These are phyloP conservation scores for Monosporascus sp. DNA, from an alignment of 2,329 filamentous ascomycete species.

Conservation along the genomic window DNA sequence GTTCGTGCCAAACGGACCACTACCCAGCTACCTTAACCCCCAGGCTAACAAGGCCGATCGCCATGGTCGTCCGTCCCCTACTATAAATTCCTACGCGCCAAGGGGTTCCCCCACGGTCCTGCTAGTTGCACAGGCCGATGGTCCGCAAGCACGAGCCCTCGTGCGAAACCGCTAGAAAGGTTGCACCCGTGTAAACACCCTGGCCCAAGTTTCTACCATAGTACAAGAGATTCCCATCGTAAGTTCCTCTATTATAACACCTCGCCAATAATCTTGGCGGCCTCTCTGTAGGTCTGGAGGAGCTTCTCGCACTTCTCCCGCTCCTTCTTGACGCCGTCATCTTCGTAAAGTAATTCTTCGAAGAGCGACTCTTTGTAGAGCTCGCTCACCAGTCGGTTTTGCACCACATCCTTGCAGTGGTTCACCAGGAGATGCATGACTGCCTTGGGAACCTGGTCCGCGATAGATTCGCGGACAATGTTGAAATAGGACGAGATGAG, in stretches of 20 bases:
- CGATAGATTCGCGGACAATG: conserved; percentile 97
- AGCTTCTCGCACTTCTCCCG: conserved; percentile 98
- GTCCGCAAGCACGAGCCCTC: background rate
- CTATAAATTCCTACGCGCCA: too few relatives aligned
- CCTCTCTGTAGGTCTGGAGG: conserved; percentile 91
- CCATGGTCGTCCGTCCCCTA: too few relatives aligned
- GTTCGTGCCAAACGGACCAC: too few relatives aligned
- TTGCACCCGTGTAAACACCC: background rate
- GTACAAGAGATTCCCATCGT: background rate
- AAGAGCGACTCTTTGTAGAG: conserved; percentile 91
- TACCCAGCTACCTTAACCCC: too few relatives aligned
- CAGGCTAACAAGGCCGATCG: too few relatives aligned
- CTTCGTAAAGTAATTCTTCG: conserved; percentile 90
- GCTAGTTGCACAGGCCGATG: too few relatives aligned
- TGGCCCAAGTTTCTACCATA: conserved; percentile 1
- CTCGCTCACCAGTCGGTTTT: conserved; percentile 92
- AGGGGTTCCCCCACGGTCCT: too few relatives aligned
- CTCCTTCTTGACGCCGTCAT: conserved; percentile 95
- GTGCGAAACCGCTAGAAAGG: background rate
- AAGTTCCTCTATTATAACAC: conserved; percentile 58
- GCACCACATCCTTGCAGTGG: conserved; percentile 95
- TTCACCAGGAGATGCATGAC: conserved; percentile 99
- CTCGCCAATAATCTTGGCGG: conserved; percentile 96
- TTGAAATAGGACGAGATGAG: conserved; percentile 99
- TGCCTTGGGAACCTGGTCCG: conserved; percentile 96